Evolutionary conservation across 2,329 filamentous ascomycete species (phyloP).

Genomic region (Plectosphaerella plurivora): DNA sequence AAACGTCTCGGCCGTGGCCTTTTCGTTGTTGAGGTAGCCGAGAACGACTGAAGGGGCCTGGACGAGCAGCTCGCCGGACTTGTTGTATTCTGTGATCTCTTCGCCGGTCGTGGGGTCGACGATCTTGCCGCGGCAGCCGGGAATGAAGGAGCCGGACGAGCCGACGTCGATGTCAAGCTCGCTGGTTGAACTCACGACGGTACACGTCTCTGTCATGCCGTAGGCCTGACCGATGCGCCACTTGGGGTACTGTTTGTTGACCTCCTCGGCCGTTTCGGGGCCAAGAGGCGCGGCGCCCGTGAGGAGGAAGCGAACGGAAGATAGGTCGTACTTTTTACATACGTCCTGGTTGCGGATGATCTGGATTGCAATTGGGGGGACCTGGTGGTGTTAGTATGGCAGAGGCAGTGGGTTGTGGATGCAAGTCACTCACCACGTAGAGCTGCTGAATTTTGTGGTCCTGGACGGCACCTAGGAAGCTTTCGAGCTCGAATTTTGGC

Average conservation of each 20-base stretch:
- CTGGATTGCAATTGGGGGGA: slow-evolving; percentile 74
- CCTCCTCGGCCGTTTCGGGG: slow-evolving; percentile 59
- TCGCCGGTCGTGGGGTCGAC: slow-evolving; percentile 59
- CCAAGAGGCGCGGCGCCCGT: slow-evolving; percentile 74
- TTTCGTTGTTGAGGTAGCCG: slow-evolving; percentile 83
- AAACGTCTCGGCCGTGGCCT: slow-evolving; percentile 79
- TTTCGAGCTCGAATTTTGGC: slow-evolving; percentile 69
- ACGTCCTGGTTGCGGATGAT: slow-evolving; percentile 60
- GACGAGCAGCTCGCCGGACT: slow-evolving; percentile 76
- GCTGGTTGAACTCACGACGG: slow-evolving; percentile 56
- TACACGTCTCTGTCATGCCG: slow-evolving; percentile 70
- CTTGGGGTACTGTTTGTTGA: slow-evolving; percentile 56
- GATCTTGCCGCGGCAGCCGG: slow-evolving; percentile 59
- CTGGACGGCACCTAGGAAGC: slow-evolving; percentile 60
- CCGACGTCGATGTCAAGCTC: slow-evolving; percentile 61
- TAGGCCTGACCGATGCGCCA: slow-evolving; percentile 71
- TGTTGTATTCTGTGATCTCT: slow-evolving; percentile 64
- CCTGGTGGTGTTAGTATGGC: slow-evolving; percentile 28
- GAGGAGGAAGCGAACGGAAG: slow-evolving; percentile 59
- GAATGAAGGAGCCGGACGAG: slow-evolving; percentile 63
- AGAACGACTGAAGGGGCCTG: slow-evolving; percentile 73
- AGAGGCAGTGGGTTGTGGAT: neutral
- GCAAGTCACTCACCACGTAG: slow-evolving; percentile 47
- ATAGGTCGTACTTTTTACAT: slow-evolving; percentile 63
- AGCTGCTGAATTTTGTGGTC: slow-evolving; percentile 64